Evolutionary conservation across 2,329 filamentous ascomycete species (phyloP).

Genomic region (Fusarium sp.): DNA sequence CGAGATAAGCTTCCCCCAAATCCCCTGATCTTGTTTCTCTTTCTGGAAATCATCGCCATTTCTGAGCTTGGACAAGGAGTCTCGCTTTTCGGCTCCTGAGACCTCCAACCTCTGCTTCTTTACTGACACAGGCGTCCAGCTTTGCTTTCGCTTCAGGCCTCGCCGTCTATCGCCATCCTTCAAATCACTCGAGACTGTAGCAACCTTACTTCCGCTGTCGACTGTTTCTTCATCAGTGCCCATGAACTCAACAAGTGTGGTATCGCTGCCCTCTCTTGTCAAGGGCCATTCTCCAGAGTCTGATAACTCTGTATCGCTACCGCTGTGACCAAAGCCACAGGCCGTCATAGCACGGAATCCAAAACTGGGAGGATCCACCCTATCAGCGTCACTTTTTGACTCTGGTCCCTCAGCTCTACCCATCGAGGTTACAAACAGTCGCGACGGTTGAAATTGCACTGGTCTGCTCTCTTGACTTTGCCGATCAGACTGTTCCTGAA

Average conservation of each 20-base stretch:
- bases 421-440: neutral
- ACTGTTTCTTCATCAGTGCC: neutral
- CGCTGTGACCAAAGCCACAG: conserved; percentile 1
- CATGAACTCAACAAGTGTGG: neutral
- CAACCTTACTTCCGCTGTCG: neutral
- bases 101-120: conserved; percentile 8
- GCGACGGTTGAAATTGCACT: neutral
- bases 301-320: conserved; percentile 6
- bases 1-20: neutral
- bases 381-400: neutral
- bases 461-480: neutral
- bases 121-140: neutral
- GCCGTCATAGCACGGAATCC: neutral
- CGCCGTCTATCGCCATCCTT: neutral
- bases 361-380: neutral
- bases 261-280: conserved; percentile 12
- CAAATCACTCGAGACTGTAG: neutral
- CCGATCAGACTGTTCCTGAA: neutral
- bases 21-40: neutral
- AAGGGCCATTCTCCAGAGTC: conserved; percentile 3
- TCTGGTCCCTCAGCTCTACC: neutral
- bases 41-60: neutral
- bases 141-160: conserved; percentile 29
- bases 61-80: neutral
- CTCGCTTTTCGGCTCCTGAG: neutral